These are phyloP conservation scores for Nitzschia sp. DNA, from an alignment of 108 stramenopile genomes.

Conservation along the genomic window DNA sequence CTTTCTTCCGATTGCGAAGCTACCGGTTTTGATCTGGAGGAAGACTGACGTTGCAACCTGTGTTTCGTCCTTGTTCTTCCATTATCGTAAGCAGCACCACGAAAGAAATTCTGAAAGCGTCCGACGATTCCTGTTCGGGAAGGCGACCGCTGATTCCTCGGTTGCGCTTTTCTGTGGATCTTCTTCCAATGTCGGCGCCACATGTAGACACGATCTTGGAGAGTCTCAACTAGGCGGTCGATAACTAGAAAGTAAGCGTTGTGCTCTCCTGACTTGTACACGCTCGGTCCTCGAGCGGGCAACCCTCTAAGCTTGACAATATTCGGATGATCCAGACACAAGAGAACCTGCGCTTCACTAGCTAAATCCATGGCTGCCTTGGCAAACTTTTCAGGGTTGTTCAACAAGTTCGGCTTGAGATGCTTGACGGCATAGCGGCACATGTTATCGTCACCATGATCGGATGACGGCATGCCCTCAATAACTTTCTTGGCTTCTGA, in stretches of 20 bases:
- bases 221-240: constrained; percentile 50
- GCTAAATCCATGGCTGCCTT: constrained; percentile 21
- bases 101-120: too few relatives aligned
- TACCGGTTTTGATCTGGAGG: background rate
- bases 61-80: background rate
- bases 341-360: constrained; percentile 22
- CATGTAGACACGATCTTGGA: constrained; percentile 34
- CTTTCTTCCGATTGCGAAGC: background rate
- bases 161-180: background rate
- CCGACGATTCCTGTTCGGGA: background rate
- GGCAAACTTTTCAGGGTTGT: constrained; percentile 2
- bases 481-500: background rate
- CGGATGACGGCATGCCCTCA: background rate
- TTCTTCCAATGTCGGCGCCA: constrained; percentile 7
- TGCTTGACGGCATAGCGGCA: constrained; percentile 5
- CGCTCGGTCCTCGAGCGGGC: background rate
- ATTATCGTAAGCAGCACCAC: too few relatives aligned
- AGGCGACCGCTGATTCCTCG: background rate
- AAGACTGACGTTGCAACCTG: background rate
- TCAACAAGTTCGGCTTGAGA: background rate
- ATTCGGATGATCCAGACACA: constrained; percentile 27
- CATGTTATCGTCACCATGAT: background rate
- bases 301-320: constrained; percentile 25
- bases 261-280: background rate
- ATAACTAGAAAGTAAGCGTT: constrained; percentile 53